phyloP scores from a whole-genome alignment of 2,329 filamentous ascomycete species.

The Xylaria hypoxylon region DNA sequence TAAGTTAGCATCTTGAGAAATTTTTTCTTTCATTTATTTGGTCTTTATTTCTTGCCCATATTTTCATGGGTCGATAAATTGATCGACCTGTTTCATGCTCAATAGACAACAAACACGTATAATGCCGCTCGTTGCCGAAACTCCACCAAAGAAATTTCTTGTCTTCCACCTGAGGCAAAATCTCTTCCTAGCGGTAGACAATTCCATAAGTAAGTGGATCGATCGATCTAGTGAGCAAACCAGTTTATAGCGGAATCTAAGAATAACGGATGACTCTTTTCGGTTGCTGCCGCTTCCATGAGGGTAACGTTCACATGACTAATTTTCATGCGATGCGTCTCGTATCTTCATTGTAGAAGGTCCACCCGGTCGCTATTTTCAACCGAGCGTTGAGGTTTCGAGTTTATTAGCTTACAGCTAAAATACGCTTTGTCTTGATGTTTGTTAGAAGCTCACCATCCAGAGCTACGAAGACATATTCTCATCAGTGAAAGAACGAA shows the following conservation, averaged over 20 bases:
- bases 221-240: not conserved
- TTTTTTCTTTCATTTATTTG: not conserved
- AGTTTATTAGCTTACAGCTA: no score
- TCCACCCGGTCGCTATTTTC: no score
- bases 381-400: no score
- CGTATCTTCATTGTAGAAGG: not conserved
- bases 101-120: constrained; percentile 21
- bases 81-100: constrained; percentile 26
- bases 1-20: not conserved
- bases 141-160: constrained; percentile 41
- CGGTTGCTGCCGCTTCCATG: constrained; percentile 16
- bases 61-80: constrained; percentile 14
- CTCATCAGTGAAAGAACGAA: not conserved
- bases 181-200: not conserved
- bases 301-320: constrained; percentile 3
- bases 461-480: not conserved
- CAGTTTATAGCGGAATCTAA: constrained; percentile 5
- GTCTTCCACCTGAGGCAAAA: not conserved
- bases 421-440: no score
- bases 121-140: constrained; percentile 45
- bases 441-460: no score
- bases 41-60: not conserved
- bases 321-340: not conserved
- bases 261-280: constrained; percentile 17
- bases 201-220: constrained; percentile 8